Conservation (phyloP, 805 yeast species). For the Torulaspora gathmanii region DNA sequence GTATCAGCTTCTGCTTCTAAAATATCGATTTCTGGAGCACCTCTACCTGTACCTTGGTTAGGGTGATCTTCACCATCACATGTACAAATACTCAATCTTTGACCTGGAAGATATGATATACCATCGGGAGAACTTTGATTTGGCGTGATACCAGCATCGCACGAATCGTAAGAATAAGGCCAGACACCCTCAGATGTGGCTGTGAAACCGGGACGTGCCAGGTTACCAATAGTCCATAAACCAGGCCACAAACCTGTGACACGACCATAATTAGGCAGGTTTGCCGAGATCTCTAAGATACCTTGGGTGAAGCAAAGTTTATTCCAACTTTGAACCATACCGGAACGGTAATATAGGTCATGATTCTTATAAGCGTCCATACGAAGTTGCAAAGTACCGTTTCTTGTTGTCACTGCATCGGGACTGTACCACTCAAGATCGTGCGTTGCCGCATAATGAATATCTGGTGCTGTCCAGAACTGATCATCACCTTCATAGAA, state of each 20-base stretch:
- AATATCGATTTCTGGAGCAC: conserved; percentile 93
- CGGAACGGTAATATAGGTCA: conserved; percentile 76
- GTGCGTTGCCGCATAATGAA: conserved; percentile 79
- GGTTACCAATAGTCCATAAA: conserved; percentile 88
- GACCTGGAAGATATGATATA: conserved; percentile 81
- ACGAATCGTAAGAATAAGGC: conserved; percentile 84
- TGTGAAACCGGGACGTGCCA: conserved; percentile 86
- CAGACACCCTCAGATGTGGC: conserved; percentile 89
- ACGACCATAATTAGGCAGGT: conserved; percentile 73
- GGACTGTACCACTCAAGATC: conserved; percentile 96
- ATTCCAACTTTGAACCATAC: conserved; percentile 92
- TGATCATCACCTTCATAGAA: conserved; percentile 90
- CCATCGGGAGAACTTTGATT: conserved; percentile 92
- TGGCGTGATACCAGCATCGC: conserved; percentile 94
- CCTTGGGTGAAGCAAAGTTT: conserved; percentile 87
- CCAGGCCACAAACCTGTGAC: conserved; percentile 94
- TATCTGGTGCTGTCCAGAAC: conserved; percentile 79
- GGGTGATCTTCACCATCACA: conserved; percentile 86
- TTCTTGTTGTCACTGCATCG: conserved; percentile 72
- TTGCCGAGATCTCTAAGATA: conserved; percentile 65
- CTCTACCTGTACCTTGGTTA: conserved; percentile 80
- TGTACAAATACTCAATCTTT: conserved; percentile 68
- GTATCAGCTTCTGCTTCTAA: conserved; percentile 78
- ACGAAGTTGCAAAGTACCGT: conserved; percentile 64
- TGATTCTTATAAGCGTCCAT: conserved; percentile 84